Evolutionary conservation across 1,139 yeast genomes (phyloP), one percentile per base, ranked within the genome.

Genomic region (Diutina catenulata): DNA sequence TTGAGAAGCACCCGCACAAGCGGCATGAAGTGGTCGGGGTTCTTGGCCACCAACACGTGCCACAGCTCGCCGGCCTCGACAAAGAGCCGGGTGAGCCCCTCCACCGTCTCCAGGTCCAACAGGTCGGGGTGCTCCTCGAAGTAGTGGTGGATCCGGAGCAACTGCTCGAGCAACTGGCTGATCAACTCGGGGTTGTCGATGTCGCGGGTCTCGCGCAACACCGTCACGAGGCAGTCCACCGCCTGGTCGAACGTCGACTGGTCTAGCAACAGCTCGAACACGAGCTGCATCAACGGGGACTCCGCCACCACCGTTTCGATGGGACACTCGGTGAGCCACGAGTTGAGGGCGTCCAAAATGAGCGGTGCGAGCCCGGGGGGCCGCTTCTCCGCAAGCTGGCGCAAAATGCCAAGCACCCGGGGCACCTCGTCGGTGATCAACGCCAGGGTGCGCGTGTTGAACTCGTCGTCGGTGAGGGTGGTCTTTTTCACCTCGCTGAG

Each of bases 11-110:
- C 76, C 43, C 75, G 77, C n/a, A 87, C 93, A 49, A 91, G 62
- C 2, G 83, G 80, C 45, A 74, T 69, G 59, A 86, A 91, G 41
- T 70, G 72, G 37, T 60, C 59, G 0, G 96, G 94, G 42, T 73
- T 65, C 49, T 76, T 77, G 6, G 94, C 91, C 41, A 88, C 75
- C 26, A 83, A 64, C 26, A 83, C 83, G 56, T 86, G 93, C 98
- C 98, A 93, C 2, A 94, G 72, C 56, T 88, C 97, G 43, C 95
- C 95, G 2, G 96, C 94, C 49, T 87, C 95, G 15, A 88, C 84
- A 55, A 82, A 84, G 37, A 93, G 57, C 50, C 91, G 68, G 0
- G 94, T 76, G 43, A 82, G 62, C 19, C 84, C 79, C 42, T 81
- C 78, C 51, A 83, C 73, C 21, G 74, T 67, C 39, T 84, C 94